Percentiles rank a stretch among this genome's conserved stretches.
Evolutionary conservation across 164 flowering plant genomes (phyloP).

Genomic region (Vitis riparia): DNA sequence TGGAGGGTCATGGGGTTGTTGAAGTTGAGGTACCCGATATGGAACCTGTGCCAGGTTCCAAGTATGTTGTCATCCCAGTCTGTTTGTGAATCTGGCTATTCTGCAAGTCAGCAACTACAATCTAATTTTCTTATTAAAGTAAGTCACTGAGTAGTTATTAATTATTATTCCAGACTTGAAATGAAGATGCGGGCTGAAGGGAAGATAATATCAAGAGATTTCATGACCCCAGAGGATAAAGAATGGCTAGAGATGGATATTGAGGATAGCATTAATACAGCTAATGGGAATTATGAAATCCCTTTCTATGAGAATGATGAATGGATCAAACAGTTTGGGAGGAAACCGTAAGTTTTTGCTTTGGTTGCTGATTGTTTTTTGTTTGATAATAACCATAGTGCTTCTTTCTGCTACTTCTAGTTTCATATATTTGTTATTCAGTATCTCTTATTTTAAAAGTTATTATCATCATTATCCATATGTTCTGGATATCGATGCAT

Average conservation of each 20-base stretch:
- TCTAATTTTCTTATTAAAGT: background rate
- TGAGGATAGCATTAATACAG: slow-evolving; percentile 70
- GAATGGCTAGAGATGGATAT: slow-evolving; percentile 96
- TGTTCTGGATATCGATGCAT: too few species aligned
- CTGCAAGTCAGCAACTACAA: background rate
- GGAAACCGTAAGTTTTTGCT: slow-evolving; percentile 68
- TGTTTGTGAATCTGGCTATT: background rate
- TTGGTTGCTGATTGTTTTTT: too few species aligned
- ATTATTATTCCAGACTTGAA: slow-evolving; percentile 61
- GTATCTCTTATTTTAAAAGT: too few species aligned
- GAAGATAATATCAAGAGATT: slow-evolving; percentile 69
- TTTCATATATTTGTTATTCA: too few species aligned
- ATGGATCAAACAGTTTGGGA: slow-evolving; percentile 68
- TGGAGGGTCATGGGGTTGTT: slow-evolving; percentile 97
- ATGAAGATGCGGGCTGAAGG: slow-evolving; percentile 90
- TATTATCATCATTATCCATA: too few species aligned
- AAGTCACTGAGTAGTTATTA: background rate
- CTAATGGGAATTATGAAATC: slow-evolving; percentile 46
- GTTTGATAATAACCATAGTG: too few species aligned
- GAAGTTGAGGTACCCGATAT: slow-evolving; percentile 83
- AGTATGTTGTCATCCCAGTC: slow-evolving; percentile 52
- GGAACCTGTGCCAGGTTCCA: slow-evolving; percentile 92
- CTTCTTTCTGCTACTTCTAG: too few species aligned
- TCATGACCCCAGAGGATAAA: slow-evolving; percentile 82
- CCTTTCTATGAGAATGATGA: slow-evolving; percentile 76